Evolutionary conservation across 345 rosid genomes (phyloP).

Genomic region (Heritiera fomes): DNA sequence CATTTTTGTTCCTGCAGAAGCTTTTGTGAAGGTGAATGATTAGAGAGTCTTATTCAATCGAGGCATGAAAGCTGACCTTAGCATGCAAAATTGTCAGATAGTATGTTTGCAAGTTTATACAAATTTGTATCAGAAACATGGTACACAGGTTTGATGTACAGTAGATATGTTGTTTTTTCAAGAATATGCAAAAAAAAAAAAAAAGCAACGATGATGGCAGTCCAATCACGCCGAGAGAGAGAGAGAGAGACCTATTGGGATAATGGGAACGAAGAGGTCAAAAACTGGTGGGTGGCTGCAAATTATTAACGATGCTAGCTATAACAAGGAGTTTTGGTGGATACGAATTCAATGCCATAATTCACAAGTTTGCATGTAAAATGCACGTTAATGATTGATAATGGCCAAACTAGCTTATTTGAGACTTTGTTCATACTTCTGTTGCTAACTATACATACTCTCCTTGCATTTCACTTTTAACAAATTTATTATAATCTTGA

Average conservation of each 20-base stretch:
- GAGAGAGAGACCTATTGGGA: not conserved
- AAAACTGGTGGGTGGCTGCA: not conserved
- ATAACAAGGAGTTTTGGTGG: not conserved
- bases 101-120: slow-evolving; percentile 1
- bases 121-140: not conserved
- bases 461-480: too few relatives aligned
- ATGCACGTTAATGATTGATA: not conserved
- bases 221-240: not conserved
- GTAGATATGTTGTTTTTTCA: not conserved
- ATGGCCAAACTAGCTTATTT: not conserved
- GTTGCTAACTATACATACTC: too few relatives aligned
- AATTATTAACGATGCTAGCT: not conserved
- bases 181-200: not conserved
- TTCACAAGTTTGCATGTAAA: not conserved
- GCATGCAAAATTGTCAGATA: not conserved
- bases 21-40: not conserved
- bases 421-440: not conserved
- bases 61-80: not conserved
- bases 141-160: not conserved
- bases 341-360: not conserved
- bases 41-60: not conserved
- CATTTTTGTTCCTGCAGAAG: not conserved
- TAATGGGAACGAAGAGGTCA: not conserved
- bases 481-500: too few relatives aligned
- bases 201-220: not conserved